phyloP scores from a whole-genome alignment of 768 basidiomycete species.

The Suillus lakei region DNA sequence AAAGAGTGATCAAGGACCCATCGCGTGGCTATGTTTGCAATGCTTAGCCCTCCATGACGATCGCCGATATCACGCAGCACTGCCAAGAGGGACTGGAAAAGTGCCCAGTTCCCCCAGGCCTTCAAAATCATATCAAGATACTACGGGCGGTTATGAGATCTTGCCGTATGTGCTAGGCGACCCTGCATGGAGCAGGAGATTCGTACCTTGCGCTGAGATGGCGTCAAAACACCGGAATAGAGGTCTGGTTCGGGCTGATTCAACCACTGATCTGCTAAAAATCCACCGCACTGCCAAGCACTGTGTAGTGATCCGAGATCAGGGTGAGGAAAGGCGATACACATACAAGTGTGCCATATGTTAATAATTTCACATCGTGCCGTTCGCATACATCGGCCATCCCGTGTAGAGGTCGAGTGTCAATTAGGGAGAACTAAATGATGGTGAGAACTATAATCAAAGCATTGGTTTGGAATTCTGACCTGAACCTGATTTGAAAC shows the following conservation, averaged over 20 bases:
- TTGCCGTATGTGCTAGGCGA: slow-evolving; percentile 1
- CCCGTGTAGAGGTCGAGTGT: slow-evolving; percentile 75
- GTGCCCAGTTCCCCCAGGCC: slow-evolving; percentile 78
- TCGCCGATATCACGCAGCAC: slow-evolving; percentile 68
- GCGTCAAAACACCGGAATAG: slow-evolving; percentile 70
- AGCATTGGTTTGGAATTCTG: slow-evolving; percentile 16
- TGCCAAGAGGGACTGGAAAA: slow-evolving; percentile 70
- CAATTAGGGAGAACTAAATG: slow-evolving; percentile 78
- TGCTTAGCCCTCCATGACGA: slow-evolving; percentile 65
- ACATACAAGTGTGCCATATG: slow-evolving; percentile 81
- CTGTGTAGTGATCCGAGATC: slow-evolving; percentile 10
- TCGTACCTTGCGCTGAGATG: slow-evolving; percentile 81
- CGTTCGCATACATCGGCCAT: slow-evolving; percentile 79
- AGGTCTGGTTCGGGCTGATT: slow-evolving; percentile 68
- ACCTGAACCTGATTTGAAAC: slow-evolving; percentile 89
- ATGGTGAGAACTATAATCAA: slow-evolving; percentile 14
- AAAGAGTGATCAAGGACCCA: slow-evolving; percentile 82
- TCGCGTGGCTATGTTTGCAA: slow-evolving; percentile 80
- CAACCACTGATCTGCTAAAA: slow-evolving; percentile 80
- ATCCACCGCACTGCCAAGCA: slow-evolving; percentile 73
- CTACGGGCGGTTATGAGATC: slow-evolving; percentile 41
- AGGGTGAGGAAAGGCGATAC: slow-evolving; percentile 7
- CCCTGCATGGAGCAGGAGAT: not conserved
- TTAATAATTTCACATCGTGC: slow-evolving; percentile 74
- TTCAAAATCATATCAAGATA: slow-evolving; percentile 84